Evolutionary conservation across 2,329 filamentous ascomycete genomes (phyloP), one percentile per base, ranked within the genome.

Genomic region (Talaromyces amestolkiae): DNA sequence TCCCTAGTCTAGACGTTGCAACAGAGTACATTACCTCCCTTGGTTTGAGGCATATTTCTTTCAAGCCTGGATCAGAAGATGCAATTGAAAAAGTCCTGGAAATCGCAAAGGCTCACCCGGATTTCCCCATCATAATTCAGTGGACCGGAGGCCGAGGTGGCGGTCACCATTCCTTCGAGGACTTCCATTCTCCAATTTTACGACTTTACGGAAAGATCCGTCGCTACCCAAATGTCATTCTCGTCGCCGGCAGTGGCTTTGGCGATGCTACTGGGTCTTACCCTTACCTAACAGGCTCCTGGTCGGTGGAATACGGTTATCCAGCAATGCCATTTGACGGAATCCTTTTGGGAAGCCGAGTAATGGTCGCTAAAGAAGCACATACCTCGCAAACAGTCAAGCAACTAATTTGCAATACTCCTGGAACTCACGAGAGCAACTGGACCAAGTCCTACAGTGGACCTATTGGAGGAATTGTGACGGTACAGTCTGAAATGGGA

Each of bases 401-500:
- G 83, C 87, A 95, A 79, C 92, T 93, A 37, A 97, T 97, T 72
- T 89, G 91, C 41, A 91, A 93, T 68, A 92, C 93, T 3, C 86
- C 88, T 66, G 93, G 93, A 75, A 83, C 96, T 37, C 89, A 91
- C 59, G 92, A 97, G 73, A 79, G 77, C 68, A 85, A 94, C 70
- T 97, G 93, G 93, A 92, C 97, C 80, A 89, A 93, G 80, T 96
- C 92, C 7, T 97, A 97, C 83, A 92, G 94, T 82, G 91, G 91
- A 19, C 85, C 93, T 27, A 90, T 93, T 66, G 95, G 95, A 72
- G 95, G 95, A 76, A 88, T 99, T 69, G 93, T 99, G 73, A 99
- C 95, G 33, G 95, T 99, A 31, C 72, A 78, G 61, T 80, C 82
- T 4, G 77, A 80, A 65, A 77, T 79, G 74, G 76, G 78, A 1